Conservation (phyloP, 768 basidiomycete species). For the Cytidiella melzeri region DNA sequence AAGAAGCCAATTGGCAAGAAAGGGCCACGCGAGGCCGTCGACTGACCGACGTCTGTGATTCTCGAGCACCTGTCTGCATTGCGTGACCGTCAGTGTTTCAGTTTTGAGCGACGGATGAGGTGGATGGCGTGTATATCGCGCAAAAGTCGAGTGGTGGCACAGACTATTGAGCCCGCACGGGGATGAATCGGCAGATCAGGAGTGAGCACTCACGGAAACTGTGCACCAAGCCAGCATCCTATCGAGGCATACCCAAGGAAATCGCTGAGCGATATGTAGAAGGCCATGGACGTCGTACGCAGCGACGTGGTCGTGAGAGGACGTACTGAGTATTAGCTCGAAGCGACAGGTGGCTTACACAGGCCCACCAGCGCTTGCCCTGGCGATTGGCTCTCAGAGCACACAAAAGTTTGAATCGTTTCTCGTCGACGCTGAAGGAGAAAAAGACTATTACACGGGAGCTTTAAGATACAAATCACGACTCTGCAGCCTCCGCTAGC, state of each 20-base stretch:
- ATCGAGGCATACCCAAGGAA: conserved; percentile 68
- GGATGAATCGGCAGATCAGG: conserved; percentile 10
- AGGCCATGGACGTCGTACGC: conserved; percentile 19
- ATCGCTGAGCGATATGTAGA: conserved; percentile 42
- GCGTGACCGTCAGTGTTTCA: conserved; percentile 4
- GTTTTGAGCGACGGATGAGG: not conserved
- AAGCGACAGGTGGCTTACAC: not conserved
- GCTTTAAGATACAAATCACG: not conserved
- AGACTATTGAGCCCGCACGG: conserved; percentile 4
- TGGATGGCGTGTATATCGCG: conserved; percentile 9
- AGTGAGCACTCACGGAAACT: conserved; percentile 67
- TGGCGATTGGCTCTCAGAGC: too few relatives aligned
- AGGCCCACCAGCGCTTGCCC: too few relatives aligned
- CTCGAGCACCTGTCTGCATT: conserved; percentile 71
- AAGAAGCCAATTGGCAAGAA: conserved; percentile 88
- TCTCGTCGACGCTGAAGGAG: too few relatives aligned
- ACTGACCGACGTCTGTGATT: conserved; percentile 72
- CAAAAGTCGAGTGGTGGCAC: conserved; percentile 5
- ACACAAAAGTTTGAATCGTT: too few relatives aligned
- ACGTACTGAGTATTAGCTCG: not conserved
- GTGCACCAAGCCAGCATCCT: conserved; percentile 77
- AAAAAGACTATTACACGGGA: too few relatives aligned
- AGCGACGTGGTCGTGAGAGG: conserved; percentile 9
- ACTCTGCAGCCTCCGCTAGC: conserved; percentile 17
- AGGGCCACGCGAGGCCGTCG: conserved; percentile 89